Evolutionary conservation across 1,284 basidiomycete species (phyloP), one percentile per base, ranked within the genome.

Genomic region (Athelia psychrophila): DNA sequence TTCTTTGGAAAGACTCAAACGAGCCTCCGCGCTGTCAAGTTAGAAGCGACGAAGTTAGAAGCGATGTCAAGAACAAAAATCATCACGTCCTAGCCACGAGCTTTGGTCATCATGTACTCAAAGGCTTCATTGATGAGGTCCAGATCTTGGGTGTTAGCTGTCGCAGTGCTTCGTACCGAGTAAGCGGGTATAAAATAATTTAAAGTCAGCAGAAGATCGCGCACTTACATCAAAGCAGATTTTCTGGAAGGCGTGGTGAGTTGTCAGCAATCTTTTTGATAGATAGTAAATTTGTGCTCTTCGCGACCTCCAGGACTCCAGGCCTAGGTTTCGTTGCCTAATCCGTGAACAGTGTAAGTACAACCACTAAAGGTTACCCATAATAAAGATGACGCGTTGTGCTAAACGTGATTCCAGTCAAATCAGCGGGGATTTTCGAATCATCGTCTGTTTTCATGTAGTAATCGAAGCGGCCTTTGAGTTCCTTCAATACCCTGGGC

Each of bases 391-490:
- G 12, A 64, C 76, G 40, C 56, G 86, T 84, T 22, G 69, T 75
- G 3, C 60, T 60, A 64, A 78, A 88, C 20, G 77, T 79, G 47
- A 75, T 65, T 19, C 74, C 64, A 60, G 86, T 79, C 47, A 95
- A 69, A 69, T 95, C 91, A 22, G 83, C 77, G 6, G 93, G 91
- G 58, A 98, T 93, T 51, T 72, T 77, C 3, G 86, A 87, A 58
- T 91, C 86, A 61, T 97, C 91, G 15, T 82, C 82, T 22, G 83
- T 88, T 57, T 83, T 77, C 57, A 90, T 69, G 66, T 86, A 91
- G 33, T 82, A 73, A 45, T 77, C 73, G 73, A 98, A 98, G 53
- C 93, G 86, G 46, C 73, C 71, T 63, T 79, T 78, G 52, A 96
- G 76, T 67, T 93, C 91, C 50, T 79, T 74, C 52, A 94, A 68